phyloP scores from a whole-genome alignment of 495 filamentous ascomycete species.

The Emericellopsis terricola region DNA sequence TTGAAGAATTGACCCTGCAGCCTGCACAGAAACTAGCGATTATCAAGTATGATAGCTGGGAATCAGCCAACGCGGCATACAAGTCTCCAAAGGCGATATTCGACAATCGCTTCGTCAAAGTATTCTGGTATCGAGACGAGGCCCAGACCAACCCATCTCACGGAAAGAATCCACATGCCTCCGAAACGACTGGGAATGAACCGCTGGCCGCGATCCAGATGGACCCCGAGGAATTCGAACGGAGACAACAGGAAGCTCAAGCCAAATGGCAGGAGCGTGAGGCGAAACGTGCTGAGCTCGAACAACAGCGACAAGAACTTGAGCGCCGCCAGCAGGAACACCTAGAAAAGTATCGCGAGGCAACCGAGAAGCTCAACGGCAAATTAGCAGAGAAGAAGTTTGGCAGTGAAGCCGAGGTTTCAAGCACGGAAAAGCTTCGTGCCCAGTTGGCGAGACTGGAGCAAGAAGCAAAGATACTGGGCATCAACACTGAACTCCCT shows the following conservation, averaged over 20 bases:
- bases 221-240: slow-evolving; percentile 61
- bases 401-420: slow-evolving; percentile 15
- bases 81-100: slow-evolving; percentile 88
- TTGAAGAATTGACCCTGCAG: slow-evolving; percentile 57
- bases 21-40: slow-evolving; percentile 61
- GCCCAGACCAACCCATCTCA: slow-evolving; percentile 7
- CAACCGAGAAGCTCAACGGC: slow-evolving; percentile 46
- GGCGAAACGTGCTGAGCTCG: slow-evolving; percentile 54
- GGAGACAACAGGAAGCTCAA: slow-evolving; percentile 64
- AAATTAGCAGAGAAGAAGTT: slow-evolving; percentile 34
- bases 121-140: slow-evolving; percentile 73
- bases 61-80: slow-evolving; percentile 63
- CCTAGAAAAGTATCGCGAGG: slow-evolving; percentile 54
- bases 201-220: slow-evolving; percentile 38
- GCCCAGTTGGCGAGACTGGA: slow-evolving; percentile 70
- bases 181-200: slow-evolving; percentile 8
- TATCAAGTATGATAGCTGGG: slow-evolving; percentile 60
- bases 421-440: slow-evolving; percentile 36
- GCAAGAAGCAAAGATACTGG: slow-evolving; percentile 66
- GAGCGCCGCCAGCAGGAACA: slow-evolving; percentile 63
- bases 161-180: slow-evolving; percentile 4
- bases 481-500: slow-evolving; percentile 41
- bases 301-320: slow-evolving; percentile 50
- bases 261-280: slow-evolving; percentile 59
- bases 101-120: slow-evolving; percentile 93